Base-by-base conservation (phyloP, 2,329 filamentous ascomycete genomes). In the Aspergillus bombycis region DNA sequence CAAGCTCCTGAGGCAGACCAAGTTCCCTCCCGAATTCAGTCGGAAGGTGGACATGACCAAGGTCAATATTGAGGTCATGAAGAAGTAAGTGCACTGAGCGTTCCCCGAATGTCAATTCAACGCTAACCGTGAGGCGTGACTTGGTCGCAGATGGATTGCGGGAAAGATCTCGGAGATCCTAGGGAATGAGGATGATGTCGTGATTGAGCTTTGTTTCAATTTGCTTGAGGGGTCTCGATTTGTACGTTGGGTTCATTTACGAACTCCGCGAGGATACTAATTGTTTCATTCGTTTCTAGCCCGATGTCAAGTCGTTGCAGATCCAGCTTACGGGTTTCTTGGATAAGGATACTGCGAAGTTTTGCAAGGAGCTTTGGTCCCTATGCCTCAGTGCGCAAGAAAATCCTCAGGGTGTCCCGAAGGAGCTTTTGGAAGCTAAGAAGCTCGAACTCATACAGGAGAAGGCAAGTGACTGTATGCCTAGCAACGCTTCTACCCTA, bases 21-120 rank as follows among this genome's bases (percentile, higher is more conserved):
- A 96, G 75, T 98, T 97, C 68, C 95, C 95, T 53, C 86, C 90
- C 9, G 93, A 97, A 75, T 99, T 98, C 81, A 94, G 87, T 75
- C 89, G 92, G 77, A 97, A 97, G 83, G 95, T 99, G 68, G 94
- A 99, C 82, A 97, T 96, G 88, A 88, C 89, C 71, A 98, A 98
- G 82, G 93, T 99, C 79, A 97, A 99, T 76, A 84, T 97, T 57
- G 93, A 96, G 78, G 92, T 99, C 61, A 96, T 99, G 89, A 97
- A 97, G 85, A 96, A 95, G 92, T 96, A 76, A 74, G 89, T 80
- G 65, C 43, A 10, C 34, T 55, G 32, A 55, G n/a, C 30, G 26
- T 38, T 38, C 58, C 54, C 61, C 67, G 63, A 41, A 65, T 61
- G 64, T 38, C 57, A 54, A 57, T 61, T 62, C 58, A 62, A 54